phyloP scores from a whole-genome alignment of 1,139 yeast genomes.

The Citeromyces hawaiiensis region DNA sequence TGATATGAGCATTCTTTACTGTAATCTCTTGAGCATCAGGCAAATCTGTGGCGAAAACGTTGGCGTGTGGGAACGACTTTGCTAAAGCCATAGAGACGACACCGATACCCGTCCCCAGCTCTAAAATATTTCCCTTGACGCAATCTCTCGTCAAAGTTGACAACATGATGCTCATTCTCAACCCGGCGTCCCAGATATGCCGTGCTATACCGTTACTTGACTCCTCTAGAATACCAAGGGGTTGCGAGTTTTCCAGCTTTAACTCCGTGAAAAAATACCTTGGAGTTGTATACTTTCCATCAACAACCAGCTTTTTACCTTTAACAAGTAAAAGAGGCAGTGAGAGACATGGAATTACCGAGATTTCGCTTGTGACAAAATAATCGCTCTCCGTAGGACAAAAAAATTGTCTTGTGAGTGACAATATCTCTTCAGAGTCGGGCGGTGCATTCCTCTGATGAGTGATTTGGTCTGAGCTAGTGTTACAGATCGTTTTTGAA shows the following conservation, averaged over 20 bases:
- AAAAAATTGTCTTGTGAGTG: neutral
- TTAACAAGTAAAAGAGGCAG: neutral
- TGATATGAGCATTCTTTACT: constrained; percentile 10
- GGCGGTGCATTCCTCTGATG: neutral
- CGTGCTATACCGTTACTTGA: constrained; percentile 15
- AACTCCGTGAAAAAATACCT: neutral
- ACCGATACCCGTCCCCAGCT: constrained; percentile 17
- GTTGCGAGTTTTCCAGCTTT: neutral
- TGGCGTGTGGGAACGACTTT: constrained; percentile 6
- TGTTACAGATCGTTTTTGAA: neutral
- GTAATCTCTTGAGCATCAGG: constrained; percentile 14
- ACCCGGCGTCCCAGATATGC: constrained; percentile 17
- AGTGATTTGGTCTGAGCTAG: neutral
- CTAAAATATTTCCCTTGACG: constrained; percentile 8
- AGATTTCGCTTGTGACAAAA: neutral
- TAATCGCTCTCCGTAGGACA: neutral
- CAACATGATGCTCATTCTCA: constrained; percentile 6
- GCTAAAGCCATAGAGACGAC: constrained; percentile 11
- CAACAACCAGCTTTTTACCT: neutral
- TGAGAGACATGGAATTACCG: neutral
- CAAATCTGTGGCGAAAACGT: constrained; percentile 12
- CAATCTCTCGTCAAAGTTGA: neutral
- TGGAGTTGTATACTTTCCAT: neutral
- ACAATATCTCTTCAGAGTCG: neutral
- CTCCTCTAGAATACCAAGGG: constrained; percentile 11